A percentile compares a stretch with the other conserved stretches of the same genome.
Evolutionary conservation across 805 yeast species (phyloP).

Genomic region (Torulaspora franciscae): DNA sequence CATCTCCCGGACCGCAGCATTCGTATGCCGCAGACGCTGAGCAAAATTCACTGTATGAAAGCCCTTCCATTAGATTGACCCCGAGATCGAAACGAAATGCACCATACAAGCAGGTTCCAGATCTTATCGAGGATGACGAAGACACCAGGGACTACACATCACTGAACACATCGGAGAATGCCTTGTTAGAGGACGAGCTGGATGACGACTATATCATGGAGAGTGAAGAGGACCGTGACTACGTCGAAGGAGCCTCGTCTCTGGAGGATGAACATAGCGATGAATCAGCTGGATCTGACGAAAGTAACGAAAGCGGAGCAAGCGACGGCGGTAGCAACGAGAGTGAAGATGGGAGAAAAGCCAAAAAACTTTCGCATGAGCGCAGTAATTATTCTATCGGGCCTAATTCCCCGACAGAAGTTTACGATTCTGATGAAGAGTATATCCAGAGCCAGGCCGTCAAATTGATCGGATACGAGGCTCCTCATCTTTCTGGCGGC

Average conservation of each 20-base stretch:
- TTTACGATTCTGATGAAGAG: constrained; percentile 27
- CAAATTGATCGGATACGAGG: constrained; percentile 19
- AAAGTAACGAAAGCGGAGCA: constrained; percentile 15
- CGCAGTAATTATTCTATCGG: constrained; percentile 5
- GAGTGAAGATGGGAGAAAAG: not conserved
- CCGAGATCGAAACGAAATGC: constrained; percentile 17
- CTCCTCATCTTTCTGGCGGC: constrained; percentile 30
- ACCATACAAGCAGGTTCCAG: constrained; percentile 53
- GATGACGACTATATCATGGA: constrained; percentile 19
- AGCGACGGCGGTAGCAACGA: constrained; percentile 8
- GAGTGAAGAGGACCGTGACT: constrained; percentile 34
- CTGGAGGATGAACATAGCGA: constrained; percentile 15
- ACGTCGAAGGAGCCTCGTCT: constrained; percentile 27
- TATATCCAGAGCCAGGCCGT: constrained; percentile 21
- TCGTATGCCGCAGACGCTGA: constrained; percentile 3
- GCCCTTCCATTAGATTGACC: constrained; percentile 17
- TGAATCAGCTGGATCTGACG: constrained; percentile 14
- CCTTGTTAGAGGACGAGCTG: constrained; percentile 29
- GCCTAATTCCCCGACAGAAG: constrained; percentile 16
- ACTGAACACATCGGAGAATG: constrained; percentile 34
- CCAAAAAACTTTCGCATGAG: not conserved
- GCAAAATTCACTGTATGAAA: constrained; percentile 8
- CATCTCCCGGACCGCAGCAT: not conserved
- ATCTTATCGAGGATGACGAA: constrained; percentile 80
- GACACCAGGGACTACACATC: constrained; percentile 29